A percentile compares a stretch with the other conserved stretches of the same genome.
Conservation (phyloP, 2,329 filamentous ascomycete genomes). For the Emmonsia crescens region DNA sequence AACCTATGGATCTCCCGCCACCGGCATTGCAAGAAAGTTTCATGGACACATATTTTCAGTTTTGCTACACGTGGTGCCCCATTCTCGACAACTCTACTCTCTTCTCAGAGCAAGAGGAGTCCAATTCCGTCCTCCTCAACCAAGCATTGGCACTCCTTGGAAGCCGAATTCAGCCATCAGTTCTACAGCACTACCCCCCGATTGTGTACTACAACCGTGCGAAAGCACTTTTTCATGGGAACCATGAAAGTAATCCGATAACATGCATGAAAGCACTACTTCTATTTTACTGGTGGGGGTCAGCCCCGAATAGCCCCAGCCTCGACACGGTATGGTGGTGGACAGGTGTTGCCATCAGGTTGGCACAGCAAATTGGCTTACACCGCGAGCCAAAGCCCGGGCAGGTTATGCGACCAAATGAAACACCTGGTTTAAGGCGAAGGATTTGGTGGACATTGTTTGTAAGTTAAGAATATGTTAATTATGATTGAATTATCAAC, state of each 20-base stretch:
- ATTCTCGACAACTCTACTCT: constrained; percentile 28
- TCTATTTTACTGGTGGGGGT: constrained; percentile 39
- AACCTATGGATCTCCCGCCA: constrained; percentile 7
- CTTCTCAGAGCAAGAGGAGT: constrained; percentile 15
- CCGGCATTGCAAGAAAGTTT: constrained; percentile 29
- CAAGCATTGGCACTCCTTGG: constrained; percentile 32
- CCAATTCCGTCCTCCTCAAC: constrained; percentile 24
- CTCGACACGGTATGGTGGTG: constrained; percentile 38
- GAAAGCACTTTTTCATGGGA: constrained; percentile 31
- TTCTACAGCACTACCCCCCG: constrained; percentile 31
- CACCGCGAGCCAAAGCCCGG: constrained; percentile 28
- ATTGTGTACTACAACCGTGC: constrained; percentile 33
- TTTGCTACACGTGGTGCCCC: constrained; percentile 36
- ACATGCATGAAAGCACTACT: constrained; percentile 28
- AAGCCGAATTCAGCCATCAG: constrained; percentile 34
- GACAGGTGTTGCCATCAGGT: constrained; percentile 35
- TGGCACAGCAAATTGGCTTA: constrained; percentile 36
- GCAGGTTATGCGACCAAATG: constrained; percentile 13
- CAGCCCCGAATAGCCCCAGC: constrained; percentile 29
- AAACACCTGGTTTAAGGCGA: constrained; percentile 22
- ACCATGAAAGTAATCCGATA: constrained; percentile 30
- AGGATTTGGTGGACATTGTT: constrained; percentile 38
- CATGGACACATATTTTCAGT: constrained; percentile 34
- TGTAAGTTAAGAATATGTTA: constrained; percentile 8
- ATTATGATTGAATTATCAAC: neutral